Evolutionary conservation across 441 rosid genomes (phyloP), one percentile per base, ranked within the genome.

Genomic region (Mallotus repandus): DNA sequence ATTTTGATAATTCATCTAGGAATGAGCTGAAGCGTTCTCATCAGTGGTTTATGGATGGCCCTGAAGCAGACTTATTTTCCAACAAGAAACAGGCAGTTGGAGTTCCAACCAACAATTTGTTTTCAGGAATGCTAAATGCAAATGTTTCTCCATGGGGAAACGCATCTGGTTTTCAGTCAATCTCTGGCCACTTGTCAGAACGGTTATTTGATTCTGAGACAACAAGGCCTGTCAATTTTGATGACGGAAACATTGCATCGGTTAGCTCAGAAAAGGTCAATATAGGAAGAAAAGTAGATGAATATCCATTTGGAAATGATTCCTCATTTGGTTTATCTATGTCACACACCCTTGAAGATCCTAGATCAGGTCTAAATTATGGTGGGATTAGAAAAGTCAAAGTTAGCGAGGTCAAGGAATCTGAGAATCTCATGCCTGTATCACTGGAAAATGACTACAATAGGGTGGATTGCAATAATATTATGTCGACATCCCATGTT

Each of bases 361-460:
- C 85, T 18, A 70, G 85, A 29, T 78, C 83, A 25, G 80, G 80
- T 50, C 69, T 88, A 63, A 82, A 81, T 79, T 83, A 68, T 82
- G 86, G 87, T 45, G 92, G 91, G 54, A 84, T 88, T 69, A 84
- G 93, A 83, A 91, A 91, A 81, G 96, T 86, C 52, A 87, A 85
- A 81, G 87, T 89, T 65, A 87, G 84, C 66, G 83, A 87, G 84
- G 89, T 89, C 50, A 84, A 81, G 81, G 92, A 88, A 59, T 60
- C 81, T n/a, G 89, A 80, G 70, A 78, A 79, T 79, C 55, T 49
- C 71, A 76, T 84, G 80, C 77, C 86, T 55, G 72, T 63, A 19
- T 72, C 89, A 15, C 58, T 79, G 78, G 88, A 88, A 61, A 75
- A 74, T 79, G 71, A 59, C 46, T 89, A 79, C 74, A 72, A 80